phyloP scores from a whole-genome alignment of 192 early-diverging fungal species.

The Dispira simplex region DNA sequence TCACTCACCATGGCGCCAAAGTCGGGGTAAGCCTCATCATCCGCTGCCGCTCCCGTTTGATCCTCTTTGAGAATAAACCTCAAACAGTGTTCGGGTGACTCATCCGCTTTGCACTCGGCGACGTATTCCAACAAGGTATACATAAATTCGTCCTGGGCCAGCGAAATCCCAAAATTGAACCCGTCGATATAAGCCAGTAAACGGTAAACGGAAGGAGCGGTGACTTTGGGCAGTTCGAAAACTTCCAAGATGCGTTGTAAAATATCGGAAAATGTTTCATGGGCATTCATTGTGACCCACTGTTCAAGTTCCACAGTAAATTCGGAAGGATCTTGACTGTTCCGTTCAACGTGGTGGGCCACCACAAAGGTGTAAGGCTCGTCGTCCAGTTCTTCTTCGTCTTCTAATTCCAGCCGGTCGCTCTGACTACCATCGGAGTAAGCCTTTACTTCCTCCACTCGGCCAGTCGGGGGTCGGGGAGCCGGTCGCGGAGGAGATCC shows the following conservation, averaged over 20 bases:
- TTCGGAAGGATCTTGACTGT: neutral
- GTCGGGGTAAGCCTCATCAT: neutral
- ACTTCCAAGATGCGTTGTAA: neutral
- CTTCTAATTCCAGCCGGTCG: neutral
- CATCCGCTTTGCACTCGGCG: neutral
- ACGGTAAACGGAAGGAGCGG: neutral
- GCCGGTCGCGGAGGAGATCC: too few species aligned
- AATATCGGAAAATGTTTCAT: conserved; percentile 4
- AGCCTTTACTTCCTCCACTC: neutral
- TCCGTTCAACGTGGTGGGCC: conserved; percentile 3
- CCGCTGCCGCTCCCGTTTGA: too few species aligned
- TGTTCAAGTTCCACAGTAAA: neutral
- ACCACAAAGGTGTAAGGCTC: neutral
- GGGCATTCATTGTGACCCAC: neutral
- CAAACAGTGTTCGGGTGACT: neutral
- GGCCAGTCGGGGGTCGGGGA: neutral
- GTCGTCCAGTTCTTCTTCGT: neutral
- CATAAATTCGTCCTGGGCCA: conserved; percentile 4
- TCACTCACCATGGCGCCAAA: neutral
- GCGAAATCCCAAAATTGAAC: conserved; percentile 7
- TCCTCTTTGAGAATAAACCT: conserved; percentile 11
- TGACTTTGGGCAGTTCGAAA: neutral
- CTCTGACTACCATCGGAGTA: neutral
- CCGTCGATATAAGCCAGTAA: conserved; percentile 9
- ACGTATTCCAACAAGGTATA: conserved; percentile 10